phyloP scores from a whole-genome alignment of 805 yeast species.

The Lipomyces yamanashiensis region DNA sequence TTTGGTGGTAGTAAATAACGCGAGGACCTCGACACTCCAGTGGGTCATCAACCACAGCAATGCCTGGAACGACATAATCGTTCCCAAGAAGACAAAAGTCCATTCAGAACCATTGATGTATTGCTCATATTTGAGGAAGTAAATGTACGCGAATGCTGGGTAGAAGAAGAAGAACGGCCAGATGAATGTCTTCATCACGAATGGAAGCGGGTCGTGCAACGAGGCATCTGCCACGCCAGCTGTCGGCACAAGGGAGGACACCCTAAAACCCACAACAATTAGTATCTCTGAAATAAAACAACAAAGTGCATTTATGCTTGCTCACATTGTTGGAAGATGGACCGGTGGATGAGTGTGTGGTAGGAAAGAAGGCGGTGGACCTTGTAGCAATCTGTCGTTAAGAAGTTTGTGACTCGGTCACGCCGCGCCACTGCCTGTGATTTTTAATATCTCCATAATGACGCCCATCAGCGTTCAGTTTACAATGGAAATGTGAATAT shows the following conservation, averaged over 20 bases:
- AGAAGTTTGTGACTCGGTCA: slow-evolving; percentile 2
- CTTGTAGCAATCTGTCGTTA: background rate
- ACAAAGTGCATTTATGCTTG: background rate
- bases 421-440: slow-evolving; percentile 1
- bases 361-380: background rate
- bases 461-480: background rate
- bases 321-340: background rate
- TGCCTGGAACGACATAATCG: slow-evolving; percentile 72
- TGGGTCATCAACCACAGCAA: slow-evolving; percentile 88
- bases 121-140: slow-evolving; percentile 69
- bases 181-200: slow-evolving; percentile 70
- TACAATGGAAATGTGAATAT: background rate
- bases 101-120: slow-evolving; percentile 91
- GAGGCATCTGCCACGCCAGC: slow-evolving; percentile 52
- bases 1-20: slow-evolving; percentile 66
- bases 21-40: slow-evolving; percentile 79
- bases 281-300: background rate
- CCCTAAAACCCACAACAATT: slow-evolving; percentile 12
- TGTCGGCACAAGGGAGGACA: slow-evolving; percentile 44
- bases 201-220: slow-evolving; percentile 70
- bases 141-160: slow-evolving; percentile 72
- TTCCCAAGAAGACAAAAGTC: slow-evolving; percentile 87
- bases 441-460: background rate
- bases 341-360: background rate
- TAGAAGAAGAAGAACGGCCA: slow-evolving; percentile 82